Percentiles rank a stretch among this genome's conserved stretches.
Evolutionary conservation across 805 yeast genomes (phyloP).

Genomic region (Kregervanrija fluxuum): DNA sequence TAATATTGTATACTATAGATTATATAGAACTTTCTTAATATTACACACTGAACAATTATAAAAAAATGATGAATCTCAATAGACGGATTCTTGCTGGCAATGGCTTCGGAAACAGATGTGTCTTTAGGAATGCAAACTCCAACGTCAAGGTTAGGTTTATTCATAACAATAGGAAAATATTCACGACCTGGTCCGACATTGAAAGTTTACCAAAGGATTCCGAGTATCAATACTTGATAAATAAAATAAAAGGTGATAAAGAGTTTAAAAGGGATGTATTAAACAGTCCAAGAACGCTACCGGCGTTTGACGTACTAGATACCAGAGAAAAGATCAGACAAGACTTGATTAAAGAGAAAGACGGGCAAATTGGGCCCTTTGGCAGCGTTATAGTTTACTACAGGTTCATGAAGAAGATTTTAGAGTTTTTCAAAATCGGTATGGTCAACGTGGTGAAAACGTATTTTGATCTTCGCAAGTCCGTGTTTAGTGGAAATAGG

Average conservation of each 20-base stretch:
- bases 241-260: no score
- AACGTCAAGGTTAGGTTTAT: no score
- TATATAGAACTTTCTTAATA: no score
- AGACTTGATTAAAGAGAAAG: constrained; percentile 6
- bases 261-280: constrained; percentile 1
- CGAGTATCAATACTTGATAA: no score
- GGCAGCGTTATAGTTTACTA: constrained; percentile 11
- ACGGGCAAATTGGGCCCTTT: constrained; percentile 1
- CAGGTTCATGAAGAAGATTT: constrained; percentile 16
- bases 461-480: constrained; percentile 20
- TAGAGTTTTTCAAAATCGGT: constrained; percentile 53
- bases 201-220: no score
- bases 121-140: no score
- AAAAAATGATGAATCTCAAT: no score
- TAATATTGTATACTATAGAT: neutral
- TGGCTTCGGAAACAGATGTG: no score
- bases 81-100: no score
- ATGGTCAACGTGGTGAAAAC: constrained; percentile 48
- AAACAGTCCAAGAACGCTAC: constrained; percentile 10
- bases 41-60: no score
- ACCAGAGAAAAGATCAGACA: constrained; percentile 3
- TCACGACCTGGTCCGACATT: no score
- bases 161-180: no score
- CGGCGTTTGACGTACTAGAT: constrained; percentile 17
- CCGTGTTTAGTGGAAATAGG: constrained; percentile 21